These are phyloP conservation scores for Citrus medica DNA, from an alignment of 345 rosid genomes.

Conservation along the genomic window DNA sequence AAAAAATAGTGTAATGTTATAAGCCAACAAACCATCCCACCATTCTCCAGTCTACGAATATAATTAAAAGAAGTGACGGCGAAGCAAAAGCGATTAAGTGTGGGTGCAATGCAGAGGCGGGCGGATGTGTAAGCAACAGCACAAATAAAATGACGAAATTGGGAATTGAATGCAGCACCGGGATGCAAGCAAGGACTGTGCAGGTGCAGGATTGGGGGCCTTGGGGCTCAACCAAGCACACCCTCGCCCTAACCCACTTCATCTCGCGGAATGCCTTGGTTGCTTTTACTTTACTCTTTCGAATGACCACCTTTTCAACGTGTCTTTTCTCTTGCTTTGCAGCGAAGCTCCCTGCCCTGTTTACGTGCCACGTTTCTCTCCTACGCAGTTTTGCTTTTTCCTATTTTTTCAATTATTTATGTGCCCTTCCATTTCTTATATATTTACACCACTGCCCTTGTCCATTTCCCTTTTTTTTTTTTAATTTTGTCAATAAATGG, in stretches of 20 bases:
- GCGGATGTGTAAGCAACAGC: background rate
- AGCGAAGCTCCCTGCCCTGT: background rate
- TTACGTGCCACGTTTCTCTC: constrained; percentile 9
- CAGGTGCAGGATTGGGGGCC: background rate
- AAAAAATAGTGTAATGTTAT: too few relatives aligned
- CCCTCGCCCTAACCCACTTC: background rate
- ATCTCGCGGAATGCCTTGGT: constrained; percentile 12
- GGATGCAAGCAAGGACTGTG: constrained; percentile 9
- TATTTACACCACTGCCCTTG: background rate
- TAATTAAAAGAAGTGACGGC: background rate
- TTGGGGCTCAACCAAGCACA: background rate
- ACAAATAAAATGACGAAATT: background rate
- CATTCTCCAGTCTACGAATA: background rate
- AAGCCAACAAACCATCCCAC: background rate
- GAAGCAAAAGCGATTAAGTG: background rate
- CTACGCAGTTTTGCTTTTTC: background rate
- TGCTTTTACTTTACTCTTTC: background rate
- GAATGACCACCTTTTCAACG: constrained; percentile 5
- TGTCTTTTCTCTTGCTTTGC: constrained; percentile 17
- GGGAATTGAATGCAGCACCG: background rate
- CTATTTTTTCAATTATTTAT: background rate
- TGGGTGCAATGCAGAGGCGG: background rate
- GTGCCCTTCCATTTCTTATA: background rate
- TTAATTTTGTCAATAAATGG: too few relatives aligned
- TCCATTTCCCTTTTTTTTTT: too few relatives aligned